A percentile compares a stretch with the other conserved stretches of the same genome.
These are phyloP conservation scores for Hondaea fermentalgiana DNA, from an alignment of 108 stramenopile genomes.

Conservation along the genomic window DNA sequence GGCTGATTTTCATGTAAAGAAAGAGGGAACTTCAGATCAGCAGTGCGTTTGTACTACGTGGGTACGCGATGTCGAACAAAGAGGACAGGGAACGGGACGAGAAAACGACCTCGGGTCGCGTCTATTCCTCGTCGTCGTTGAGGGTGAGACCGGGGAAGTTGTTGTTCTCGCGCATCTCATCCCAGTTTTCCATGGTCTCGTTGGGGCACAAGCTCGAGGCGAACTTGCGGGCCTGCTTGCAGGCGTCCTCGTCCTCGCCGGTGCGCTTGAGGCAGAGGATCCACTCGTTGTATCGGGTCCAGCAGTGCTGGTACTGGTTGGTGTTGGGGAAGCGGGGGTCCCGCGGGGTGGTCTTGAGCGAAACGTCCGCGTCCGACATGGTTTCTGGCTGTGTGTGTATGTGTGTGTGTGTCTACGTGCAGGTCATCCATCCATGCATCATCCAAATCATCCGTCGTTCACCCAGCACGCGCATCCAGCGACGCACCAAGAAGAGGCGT, in stretches of 20 bases:
- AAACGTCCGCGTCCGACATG: background rate
- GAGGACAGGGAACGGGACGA: too few relatives aligned
- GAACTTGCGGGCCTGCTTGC: constrained; percentile 60
- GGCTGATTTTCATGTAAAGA: too few relatives aligned
- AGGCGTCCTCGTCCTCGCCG: constrained; percentile 66
- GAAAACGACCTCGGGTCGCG: too few relatives aligned
- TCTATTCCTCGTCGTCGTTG: background rate
- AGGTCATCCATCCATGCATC: too few relatives aligned
- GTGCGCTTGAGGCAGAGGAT: constrained; percentile 76
- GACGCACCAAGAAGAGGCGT: too few relatives aligned
- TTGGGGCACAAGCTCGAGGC: constrained; percentile 72
- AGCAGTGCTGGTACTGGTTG: constrained; percentile 87
- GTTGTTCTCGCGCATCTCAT: constrained; percentile 73
- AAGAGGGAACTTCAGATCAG: too few relatives aligned
- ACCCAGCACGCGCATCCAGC: too few relatives aligned
- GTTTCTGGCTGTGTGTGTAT: too few relatives aligned
- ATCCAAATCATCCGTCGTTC: too few relatives aligned
- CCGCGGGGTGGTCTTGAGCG: constrained; percentile 72
- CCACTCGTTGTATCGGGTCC: constrained; percentile 92
- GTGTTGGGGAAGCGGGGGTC: constrained; percentile 70
- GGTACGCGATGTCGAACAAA: too few relatives aligned
- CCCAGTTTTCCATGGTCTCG: constrained; percentile 73
- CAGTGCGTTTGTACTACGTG: too few relatives aligned
- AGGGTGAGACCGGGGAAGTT: background rate
- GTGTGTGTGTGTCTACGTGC: too few relatives aligned